Evolutionary conservation across 805 yeast genomes (phyloP), one percentile per base, ranked within the genome.

Genomic region (Metahyphopichia silvanorum): DNA sequence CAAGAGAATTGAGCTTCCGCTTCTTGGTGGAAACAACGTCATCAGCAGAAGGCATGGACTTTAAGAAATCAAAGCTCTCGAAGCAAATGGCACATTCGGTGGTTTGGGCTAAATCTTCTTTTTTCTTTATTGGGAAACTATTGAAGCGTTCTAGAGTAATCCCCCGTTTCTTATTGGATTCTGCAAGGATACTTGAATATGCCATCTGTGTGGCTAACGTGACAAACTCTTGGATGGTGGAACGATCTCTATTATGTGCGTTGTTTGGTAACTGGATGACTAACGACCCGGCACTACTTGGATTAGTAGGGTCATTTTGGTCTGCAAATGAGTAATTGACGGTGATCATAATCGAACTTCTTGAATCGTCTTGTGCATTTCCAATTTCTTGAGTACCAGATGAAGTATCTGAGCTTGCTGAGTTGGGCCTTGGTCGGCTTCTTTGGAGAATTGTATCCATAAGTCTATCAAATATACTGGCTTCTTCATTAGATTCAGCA

Each of bases 191-290:
- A 11, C 86, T 77, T 24, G 81, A 62, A 51, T 80, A 67, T 1
- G 88, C 88, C 55, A 82, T 69, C 16, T 78, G 77, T 0, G 89
- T 80, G 2, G 88, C 87, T 35, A 82, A 57, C 17, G 80, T 64
- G 9, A 83, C 74, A 34, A 82, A 66, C 21, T 74, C 77, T 46
- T 76, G 79, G 20, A 82, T 62, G 21, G 76, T 68, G 22, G 72
- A 70, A n/a, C 79, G 82, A 33, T 80, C 76, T 19, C 78, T 64
- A 37, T 76, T 75, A 12, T 69, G 56, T 0, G 81, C 73, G 26
- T 77, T 77, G 44, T 80, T 79, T n/a, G 88, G 86, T 19, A 82
- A 75, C 25, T 80, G 76, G 44, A 82, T 57, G 21, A 79, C 69
- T 21, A 82, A 60, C 2, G 83, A 72, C 0, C 86, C 86, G 1